Evolutionary conservation across 208 protist genomes (phyloP), one percentile per base, ranked within the genome.

Genomic region (Leishmania turanica): DNA sequence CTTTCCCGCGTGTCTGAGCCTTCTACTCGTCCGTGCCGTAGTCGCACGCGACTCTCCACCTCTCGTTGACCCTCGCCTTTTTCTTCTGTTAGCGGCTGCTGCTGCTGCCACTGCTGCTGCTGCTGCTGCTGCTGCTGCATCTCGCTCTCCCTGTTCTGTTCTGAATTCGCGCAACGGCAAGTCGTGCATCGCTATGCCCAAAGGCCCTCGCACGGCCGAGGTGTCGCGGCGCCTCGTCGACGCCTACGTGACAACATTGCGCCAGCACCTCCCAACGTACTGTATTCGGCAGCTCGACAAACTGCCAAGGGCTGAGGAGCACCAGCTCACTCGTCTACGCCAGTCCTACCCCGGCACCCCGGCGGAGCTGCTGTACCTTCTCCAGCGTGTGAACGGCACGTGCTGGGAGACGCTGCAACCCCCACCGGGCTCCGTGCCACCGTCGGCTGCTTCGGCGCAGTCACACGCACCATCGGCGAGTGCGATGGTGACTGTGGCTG

Each of bases 211-310:
- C 19, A 78, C 83, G 37, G 79, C 83, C 1, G 83, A 83, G 7
- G 85, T 89, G 54, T 84, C 88, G n/a, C 86, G 84, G 78, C 83
- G 85, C 47, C 82, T 94, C 24, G 89, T 92, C 27, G 87, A 89
- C 70, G 91, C 88, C 17, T 94, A 94, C 82, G 85, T 94, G 42
- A 94, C 89, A 3, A n/a, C 82, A n/a, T 83, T 94, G 19, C 91
- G 91, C 8, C 91, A 94, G 69, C 88, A 84, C 49, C 88, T 94
- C 4, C 89, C 91, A 42, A 92, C 89, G 4, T 78, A 82, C 45
- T 85, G 81, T 54, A 82, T 92, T 19, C 86, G 87, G 5, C 88
- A 90, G 80, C 80, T 94, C 15, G 89, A 92, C 81, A 86, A 87
- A 56, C 82, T 94, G 13, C 87, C 84, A 1, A 85, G 81, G 2